Percentiles rank a stretch among this genome's conserved stretches.
These are phyloP conservation scores for Daldinia childiae DNA, from an alignment of 495 filamentous ascomycete species.

Conservation along the genomic window DNA sequence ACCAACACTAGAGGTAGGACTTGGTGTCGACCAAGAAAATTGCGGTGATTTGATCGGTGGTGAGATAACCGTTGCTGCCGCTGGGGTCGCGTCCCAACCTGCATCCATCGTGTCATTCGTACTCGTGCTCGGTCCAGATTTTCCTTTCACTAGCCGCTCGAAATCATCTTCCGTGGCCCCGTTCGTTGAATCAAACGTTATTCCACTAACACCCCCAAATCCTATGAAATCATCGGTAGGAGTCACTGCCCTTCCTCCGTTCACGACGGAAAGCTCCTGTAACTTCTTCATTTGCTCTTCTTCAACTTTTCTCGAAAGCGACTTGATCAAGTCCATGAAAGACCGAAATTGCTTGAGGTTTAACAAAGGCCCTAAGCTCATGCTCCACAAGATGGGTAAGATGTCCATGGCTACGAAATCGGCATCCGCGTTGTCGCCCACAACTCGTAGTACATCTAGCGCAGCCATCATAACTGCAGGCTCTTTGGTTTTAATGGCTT, in stretches of 20 bases:
- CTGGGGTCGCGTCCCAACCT: slow-evolving; percentile 53
- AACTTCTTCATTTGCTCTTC: slow-evolving; percentile 87
- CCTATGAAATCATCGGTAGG: slow-evolving; percentile 66
- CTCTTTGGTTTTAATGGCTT: slow-evolving; percentile 96
- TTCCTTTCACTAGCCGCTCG: slow-evolving; percentile 85
- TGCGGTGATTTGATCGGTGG: slow-evolving; percentile 52
- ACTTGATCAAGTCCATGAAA: slow-evolving; percentile 88
- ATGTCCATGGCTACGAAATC: slow-evolving; percentile 96
- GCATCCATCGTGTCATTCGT: slow-evolving; percentile 51
- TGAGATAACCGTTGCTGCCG: slow-evolving; percentile 38
- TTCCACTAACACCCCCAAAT: slow-evolving; percentile 61
- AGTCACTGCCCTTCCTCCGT: slow-evolving; percentile 47
- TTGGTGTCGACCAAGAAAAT: slow-evolving; percentile 70
- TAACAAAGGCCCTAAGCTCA: slow-evolving; percentile 88
- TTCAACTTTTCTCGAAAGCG: slow-evolving; percentile 80
- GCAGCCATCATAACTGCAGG: slow-evolving; percentile 97
- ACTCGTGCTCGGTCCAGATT: slow-evolving; percentile 20
- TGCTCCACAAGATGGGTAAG: slow-evolving; percentile 87
- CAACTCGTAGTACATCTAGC: slow-evolving; percentile 80
- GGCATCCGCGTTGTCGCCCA: slow-evolving; percentile 82
- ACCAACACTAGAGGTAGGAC: slow-evolving; percentile 43
- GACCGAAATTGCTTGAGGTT: slow-evolving; percentile 85
- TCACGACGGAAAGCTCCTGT: slow-evolving; percentile 73
- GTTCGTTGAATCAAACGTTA: slow-evolving; percentile 58
- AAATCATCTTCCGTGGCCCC: slow-evolving; percentile 76